Percentiles rank a stretch among this genome's conserved stretches.
Conservation (phyloP, 257 asterid genomes). For the Nicotiana sylvestris region DNA sequence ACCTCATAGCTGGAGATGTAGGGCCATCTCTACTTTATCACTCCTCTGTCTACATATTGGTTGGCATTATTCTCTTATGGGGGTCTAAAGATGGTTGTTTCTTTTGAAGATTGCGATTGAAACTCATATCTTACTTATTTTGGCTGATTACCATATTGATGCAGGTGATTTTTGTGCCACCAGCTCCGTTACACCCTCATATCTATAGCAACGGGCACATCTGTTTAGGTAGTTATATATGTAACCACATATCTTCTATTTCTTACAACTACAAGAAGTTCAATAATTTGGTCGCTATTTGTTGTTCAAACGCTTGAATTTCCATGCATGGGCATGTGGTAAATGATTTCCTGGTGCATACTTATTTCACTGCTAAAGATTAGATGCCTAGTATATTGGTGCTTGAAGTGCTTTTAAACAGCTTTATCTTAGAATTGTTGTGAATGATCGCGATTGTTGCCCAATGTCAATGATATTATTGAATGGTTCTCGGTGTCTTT, state of each 20-base stretch:
- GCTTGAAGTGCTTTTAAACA: not conserved
- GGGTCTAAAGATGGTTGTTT: not conserved
- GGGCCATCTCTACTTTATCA: not conserved
- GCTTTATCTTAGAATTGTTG: not conserved
- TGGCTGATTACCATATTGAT: constrained; percentile 1
- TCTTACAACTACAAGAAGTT: not conserved
- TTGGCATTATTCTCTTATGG: not conserved
- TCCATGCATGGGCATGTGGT: not conserved
- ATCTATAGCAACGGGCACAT: constrained; percentile 85
- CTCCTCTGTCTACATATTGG: not conserved
- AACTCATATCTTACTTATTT: not conserved
- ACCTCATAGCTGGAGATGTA: not conserved
- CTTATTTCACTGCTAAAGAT: not conserved
- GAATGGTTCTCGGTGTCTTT: not conserved
- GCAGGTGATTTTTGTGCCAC: constrained; percentile 76
- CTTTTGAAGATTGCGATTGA: not conserved
- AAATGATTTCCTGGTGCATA: not conserved
- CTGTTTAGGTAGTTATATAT: constrained; percentile 54
- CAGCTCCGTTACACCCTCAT: constrained; percentile 79
- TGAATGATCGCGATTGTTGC: not conserved
- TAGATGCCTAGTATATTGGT: not conserved
- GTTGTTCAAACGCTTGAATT: not conserved
- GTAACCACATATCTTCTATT: not conserved
- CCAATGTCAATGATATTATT: not conserved
- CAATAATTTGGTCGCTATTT: not conserved